Evolutionary conservation across 2,329 filamentous ascomycete species (phyloP), one percentile per base, ranked within the genome.

Genomic region (Fusarium circinatum): DNA sequence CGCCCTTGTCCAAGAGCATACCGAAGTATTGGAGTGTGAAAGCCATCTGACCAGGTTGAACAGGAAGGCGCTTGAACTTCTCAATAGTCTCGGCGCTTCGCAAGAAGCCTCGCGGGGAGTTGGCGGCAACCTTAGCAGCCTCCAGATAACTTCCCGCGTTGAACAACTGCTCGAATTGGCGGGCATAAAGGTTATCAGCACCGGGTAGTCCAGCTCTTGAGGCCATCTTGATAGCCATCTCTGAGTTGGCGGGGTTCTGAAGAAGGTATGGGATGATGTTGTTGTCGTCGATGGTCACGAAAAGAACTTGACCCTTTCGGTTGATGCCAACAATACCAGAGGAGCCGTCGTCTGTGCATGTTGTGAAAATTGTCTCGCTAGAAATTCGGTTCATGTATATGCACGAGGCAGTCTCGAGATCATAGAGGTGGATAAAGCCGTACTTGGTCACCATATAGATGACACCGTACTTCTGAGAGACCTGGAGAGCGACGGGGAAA

Each of bases 361-460:
- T 98, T 32, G 96, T 97, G 86, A 99, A 99, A 82, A 99, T 98
- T 32, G 96, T 99, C 82, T 99, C 96, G 86, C 95, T 98, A 39
- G 96, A 99, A 80, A 99, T 99, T 78, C 97, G 93, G 88, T 99
- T 99, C 95, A 99, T 97, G 89, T 98, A 99, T 81, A 99, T 96
- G 82, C 94, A 97, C 18, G 93, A 93, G 66, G 94, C 97, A 13
- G 94, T 96, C 86, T 99, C 97, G 65, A 99, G 90, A 80, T 99
- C 97, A 85, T 99, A 98, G 30, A 99, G 90, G 84, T 99, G 96
- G 79, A 99, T 98, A 85, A 98, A 99, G 60, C 96, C 96, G 80
- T 98, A 99, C 84, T 99, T 99, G 65, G 96, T 99, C 72, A 99
- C 94, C 79, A 99, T 91, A 84, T 98, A 98, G 79, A 99, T 92